Evolutionary conservation across 805 yeast species (phyloP).

Genomic region (Tetrapisispora phaffii): DNA sequence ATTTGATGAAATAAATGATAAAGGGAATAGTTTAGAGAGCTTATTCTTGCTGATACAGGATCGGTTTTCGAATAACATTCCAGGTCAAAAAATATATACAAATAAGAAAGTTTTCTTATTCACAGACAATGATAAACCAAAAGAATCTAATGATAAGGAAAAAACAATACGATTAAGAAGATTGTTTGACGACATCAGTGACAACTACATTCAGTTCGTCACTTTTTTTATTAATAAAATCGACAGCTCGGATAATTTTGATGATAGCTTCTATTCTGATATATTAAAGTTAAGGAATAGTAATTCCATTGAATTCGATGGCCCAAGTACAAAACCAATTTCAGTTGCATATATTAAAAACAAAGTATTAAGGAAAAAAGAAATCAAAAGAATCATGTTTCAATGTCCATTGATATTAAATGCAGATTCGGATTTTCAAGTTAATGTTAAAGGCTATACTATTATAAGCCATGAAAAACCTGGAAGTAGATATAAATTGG

Average conservation of each 20-base stretch:
- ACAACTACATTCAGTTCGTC: conserved; percentile 41
- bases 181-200: conserved; percentile 46
- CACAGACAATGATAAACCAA: conserved; percentile 69
- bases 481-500: conserved; percentile 36
- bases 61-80: conserved; percentile 38
- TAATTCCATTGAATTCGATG: conserved; percentile 22
- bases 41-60: conserved; percentile 46
- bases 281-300: conserved; percentile 32
- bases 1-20: conserved; percentile 13
- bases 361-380: conserved; percentile 46
- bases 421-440: conserved; percentile 35
- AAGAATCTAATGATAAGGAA: conserved; percentile 28
- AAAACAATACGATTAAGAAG: conserved; percentile 43
- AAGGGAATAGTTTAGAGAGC: conserved; percentile 26
- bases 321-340: conserved; percentile 36
- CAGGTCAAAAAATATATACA: conserved; percentile 37
- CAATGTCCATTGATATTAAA: conserved; percentile 51
- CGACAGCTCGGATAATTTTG: conserved; percentile 30
- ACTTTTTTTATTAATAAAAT: conserved; percentile 48
- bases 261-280: conserved; percentile 42
- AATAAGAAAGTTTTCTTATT: conserved; percentile 56
- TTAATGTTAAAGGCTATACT: conserved; percentile 66
- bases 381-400: conserved; percentile 54
- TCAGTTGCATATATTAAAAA: conserved; percentile 36
- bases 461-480: conserved; percentile 47